Base-by-base conservation (phyloP, 345 rosid genomes). In the Aurinia saxatilis region DNA sequence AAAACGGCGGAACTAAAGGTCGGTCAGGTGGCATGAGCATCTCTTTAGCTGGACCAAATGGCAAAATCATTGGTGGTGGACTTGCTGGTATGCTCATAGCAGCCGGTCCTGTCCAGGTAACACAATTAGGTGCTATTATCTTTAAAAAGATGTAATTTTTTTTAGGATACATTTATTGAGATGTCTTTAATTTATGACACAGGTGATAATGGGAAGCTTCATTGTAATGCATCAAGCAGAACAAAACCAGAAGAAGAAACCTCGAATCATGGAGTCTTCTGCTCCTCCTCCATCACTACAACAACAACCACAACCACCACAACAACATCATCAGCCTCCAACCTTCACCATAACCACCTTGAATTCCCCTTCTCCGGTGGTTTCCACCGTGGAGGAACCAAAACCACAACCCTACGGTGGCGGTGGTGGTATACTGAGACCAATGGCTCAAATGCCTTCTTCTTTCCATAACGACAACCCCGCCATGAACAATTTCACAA, bases 11-110 rank as follows among this genome's bases (percentile, higher is more conserved):
- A 69, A 76, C 86, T 10, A 81, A 77, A 74, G 82, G 97, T 77
- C 84, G 89, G 57, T 80, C 97, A 0, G 99, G 99, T 52, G 97
- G 99, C 37, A 87, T 95, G 95, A 95, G 99, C 52, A 75, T 95
- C 56, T 87, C 97, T 29, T 82, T 88, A 77, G 96, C 96, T 1
- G 89, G 93, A 65, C 86, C 89, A 2, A 95, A 95, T 58, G 97
- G 97, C 35, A 91, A 83, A 18, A 93, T 95, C 66, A 69, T 95
- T 3, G 99, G 97, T 0, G 97, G 97, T 63, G 93, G 92, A 45
- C 89, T 95, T 42, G 96, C 96, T 10, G 97, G 97, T 63, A 66
- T 88, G 60, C 75, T 95, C 69, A 63, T 90, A 14, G 96, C 99
- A 56, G 99, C 97, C 10, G 88, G 91, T 45, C 95, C 97, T 4